Evolutionary conservation across 306 rosid species (phyloP), one percentile per base, ranked within the genome.

Genomic region (Quercus bicolor): DNA sequence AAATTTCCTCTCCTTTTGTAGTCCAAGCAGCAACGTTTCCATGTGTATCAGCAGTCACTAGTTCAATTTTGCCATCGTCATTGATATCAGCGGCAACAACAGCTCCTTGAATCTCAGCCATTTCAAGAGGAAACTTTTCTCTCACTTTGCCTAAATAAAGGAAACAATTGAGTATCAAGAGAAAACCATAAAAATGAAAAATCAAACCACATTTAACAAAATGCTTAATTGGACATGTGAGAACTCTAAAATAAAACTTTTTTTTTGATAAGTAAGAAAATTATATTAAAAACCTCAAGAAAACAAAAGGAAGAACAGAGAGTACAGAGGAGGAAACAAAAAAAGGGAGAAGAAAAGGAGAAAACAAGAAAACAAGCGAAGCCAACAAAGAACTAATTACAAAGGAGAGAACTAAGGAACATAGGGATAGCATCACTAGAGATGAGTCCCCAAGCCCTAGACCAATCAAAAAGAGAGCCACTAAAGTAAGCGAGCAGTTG

Each of bases 11-110:
- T 65, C 99, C 99, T 80, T 89, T 89, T 60, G 97, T 89, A 79
- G 94, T 88, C 99, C 99, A 95, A 73, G 91, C 98, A 81, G 95
- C 99, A 81, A 95, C 92, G 80, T 95, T 95, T 75, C 99, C 99
- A 84, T 95, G 97, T 34, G 91, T 79, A 88, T 95, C 99, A 68
- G 92, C 65, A 59, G 98, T 90, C 85, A 95, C 91, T 69, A 95
- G 86, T 81, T 95, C 99, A 87, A 95, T 93, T 87, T 95, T 95
- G 64, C 99, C 99, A 85, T 95, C 99, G 51, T 95, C 99, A 86
- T 95, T 95, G 83, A 95, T 84, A 80, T 95, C 99, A 77, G 99
- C 97, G 9, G 99, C 99, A 87, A 86, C 86, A 73, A 93, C 94
- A 45, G 88, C 89, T 76, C 90, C 99, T 83, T 89, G 98, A 83